Evolutionary conservation across 805 yeast genomes (phyloP).

Genomic region (Barnettozyma pratensis): DNA sequence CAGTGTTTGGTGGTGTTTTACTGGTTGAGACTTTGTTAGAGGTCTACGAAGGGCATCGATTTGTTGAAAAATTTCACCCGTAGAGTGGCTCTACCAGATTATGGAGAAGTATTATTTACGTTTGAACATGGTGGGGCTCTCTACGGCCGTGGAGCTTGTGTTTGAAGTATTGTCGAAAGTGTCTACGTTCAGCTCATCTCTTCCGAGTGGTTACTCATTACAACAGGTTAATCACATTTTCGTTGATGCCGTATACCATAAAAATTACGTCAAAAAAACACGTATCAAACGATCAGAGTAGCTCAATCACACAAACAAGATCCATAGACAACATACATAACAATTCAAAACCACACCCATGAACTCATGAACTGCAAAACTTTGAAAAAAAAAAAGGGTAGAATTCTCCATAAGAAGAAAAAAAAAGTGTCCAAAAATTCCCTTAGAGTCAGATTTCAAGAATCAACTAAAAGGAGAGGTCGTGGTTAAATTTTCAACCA

Average conservation of each 20-base stretch:
- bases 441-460: conserved; percentile 46
- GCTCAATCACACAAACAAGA: no score
- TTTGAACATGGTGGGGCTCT: no score
- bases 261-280: no score
- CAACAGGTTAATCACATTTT: no score
- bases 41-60: not conserved
- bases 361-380: conserved; percentile 9
- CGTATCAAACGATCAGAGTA: no score
- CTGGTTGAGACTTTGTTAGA: no score
- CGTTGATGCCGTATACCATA: no score
- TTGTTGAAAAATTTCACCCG: not conserved
- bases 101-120: no score
- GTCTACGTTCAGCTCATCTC: no score
- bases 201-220: no score
- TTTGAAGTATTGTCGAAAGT: no score
- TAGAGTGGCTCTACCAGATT: not conserved
- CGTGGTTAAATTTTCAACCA: conserved; percentile 99
- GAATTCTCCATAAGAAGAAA: conserved; percentile 5
- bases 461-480: conserved; percentile 68
- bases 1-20: not conserved
- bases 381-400: conserved; percentile 1
- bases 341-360: conserved; percentile 5
- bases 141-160: no score
- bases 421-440: conserved; percentile 22
- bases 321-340: not conserved